A percentile compares a stretch with the other conserved stretches of the same genome.
Evolutionary conservation across 140 eudicot genomes (phyloP).

Genomic region (Oenanthe javanica): DNA sequence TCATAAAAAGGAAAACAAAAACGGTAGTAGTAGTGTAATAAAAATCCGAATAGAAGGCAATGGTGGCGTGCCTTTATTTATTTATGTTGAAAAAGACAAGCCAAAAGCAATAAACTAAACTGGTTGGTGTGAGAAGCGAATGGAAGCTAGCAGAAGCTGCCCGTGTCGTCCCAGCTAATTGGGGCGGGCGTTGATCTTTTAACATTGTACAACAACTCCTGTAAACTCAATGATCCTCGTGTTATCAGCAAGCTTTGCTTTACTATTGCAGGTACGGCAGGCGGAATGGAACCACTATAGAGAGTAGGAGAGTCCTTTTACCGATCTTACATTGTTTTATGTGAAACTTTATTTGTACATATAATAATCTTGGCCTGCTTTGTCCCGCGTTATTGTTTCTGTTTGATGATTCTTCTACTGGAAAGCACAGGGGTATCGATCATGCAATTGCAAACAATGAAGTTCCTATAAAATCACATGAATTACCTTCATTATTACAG

Average conservation of each 20-base stretch:
- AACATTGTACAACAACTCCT: not conserved
- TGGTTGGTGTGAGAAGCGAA: not conserved
- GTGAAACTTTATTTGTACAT: not conserved
- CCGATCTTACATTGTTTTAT: not conserved
- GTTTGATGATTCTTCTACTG: constrained; percentile 19
- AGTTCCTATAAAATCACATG: constrained; percentile 30
- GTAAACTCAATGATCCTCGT: constrained; percentile 2
- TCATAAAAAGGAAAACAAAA: too few species aligned
- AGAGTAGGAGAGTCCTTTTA: too few species aligned
- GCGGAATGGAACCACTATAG: too few species aligned
- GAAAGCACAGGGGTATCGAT: constrained; percentile 37
- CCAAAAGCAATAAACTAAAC: not conserved
- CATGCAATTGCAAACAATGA: constrained; percentile 32
- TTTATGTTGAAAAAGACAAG: not conserved
- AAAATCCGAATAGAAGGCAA: not conserved
- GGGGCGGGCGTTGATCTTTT: constrained; percentile 1
- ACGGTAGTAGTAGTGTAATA: too few species aligned
- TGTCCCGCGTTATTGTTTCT: not conserved
- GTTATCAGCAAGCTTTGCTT: not conserved
- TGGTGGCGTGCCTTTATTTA: not conserved
- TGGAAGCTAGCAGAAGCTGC: not conserved
- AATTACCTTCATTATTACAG: constrained; percentile 22
- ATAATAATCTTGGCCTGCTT: not conserved
- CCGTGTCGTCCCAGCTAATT: not conserved
- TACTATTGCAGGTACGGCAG: too few species aligned